Base-by-base conservation (phyloP, 2,329 filamentous ascomycete species). In the Orbilia quercus region DNA sequence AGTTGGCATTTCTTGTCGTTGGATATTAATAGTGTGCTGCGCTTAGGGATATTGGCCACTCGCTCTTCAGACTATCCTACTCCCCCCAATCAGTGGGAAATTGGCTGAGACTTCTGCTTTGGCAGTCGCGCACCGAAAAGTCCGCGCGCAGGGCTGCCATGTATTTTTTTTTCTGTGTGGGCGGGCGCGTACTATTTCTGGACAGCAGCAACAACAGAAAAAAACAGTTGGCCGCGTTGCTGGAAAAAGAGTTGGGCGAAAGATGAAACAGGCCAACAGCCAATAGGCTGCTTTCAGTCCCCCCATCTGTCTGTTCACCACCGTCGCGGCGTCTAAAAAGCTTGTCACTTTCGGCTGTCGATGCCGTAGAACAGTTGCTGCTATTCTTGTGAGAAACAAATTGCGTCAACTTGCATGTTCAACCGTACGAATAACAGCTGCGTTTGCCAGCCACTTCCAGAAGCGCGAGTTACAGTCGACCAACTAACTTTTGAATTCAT, bases 171-270 rank as follows among this genome's bases (percentile, higher is more conserved):
- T 6, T 20, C 20, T 51, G 44, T 66, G 69, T 60, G 69, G 66
- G 60, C 31, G 54, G 69, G 69, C 69, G 69, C 69, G 69, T 73
- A 73, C 69, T 73, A 73, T 73, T 73, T 73, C 69, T 73, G 69
- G 69, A 34, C 34, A n/a, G n/a, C 25, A 22, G 11, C 12, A n/a
- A n/a, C n/a, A n/a, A n/a, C n/a, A n/a, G 47, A 25, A 48, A 28
- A 45, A 59, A 51, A 16, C 18, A 23, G 28, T 4, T 31, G 28
- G 5, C 28, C 34, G 58, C 50, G 59, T 62, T 66, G 69, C 57
- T 54, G 50, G 9, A 31, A 31, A 31, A 31, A 54, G 12, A 58
- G 53, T 58, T 66, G 59, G 54, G 60, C 69, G 51, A 72, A 65
- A 72, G 60, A 50, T 73, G 69, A 73, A 73, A 73, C 69, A 36